These are phyloP conservation scores for Malassezia slooffiae DNA, from an alignment of 1,284 basidiomycete genomes.

Conservation along the genomic window DNA sequence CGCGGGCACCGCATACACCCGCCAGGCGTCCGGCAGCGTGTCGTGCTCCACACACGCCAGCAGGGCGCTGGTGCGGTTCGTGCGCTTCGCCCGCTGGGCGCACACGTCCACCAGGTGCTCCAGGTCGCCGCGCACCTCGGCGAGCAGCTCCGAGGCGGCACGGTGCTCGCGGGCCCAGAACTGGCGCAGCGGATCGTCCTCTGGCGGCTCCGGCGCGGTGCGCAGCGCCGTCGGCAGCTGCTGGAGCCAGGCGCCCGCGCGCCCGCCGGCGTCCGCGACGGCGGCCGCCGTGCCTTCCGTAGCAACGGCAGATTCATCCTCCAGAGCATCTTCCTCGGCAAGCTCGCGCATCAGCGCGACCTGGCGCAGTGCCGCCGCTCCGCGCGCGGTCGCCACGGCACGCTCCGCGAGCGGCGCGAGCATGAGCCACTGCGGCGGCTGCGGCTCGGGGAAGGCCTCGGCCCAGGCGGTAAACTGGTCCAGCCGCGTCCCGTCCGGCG, in stretches of 20 bases:
- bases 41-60: conserved; percentile 32
- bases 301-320: not conserved
- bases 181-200: conserved; percentile 28
- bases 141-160: conserved; percentile 23
- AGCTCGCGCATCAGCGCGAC: conserved; percentile 37
- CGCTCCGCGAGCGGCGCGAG: conserved; percentile 41
- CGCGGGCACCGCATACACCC: conserved; percentile 24
- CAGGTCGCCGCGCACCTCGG: conserved; percentile 27
- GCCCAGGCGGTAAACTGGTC: conserved; percentile 40
- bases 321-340: conserved; percentile 4
- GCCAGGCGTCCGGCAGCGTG: conserved; percentile 30
- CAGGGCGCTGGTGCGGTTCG: conserved; percentile 33
- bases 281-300: not conserved
- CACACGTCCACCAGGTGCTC: conserved; percentile 28
- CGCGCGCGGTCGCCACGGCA: conserved; percentile 37
- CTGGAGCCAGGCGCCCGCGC: not conserved
- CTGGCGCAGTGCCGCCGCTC: conserved; percentile 29
- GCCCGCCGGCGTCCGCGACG: not conserved
- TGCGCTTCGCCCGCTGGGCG: conserved; percentile 28
- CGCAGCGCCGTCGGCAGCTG: not conserved
- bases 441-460: conserved; percentile 37
- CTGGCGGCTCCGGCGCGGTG: conserved; percentile 21
- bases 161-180: conserved; percentile 44
- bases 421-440: conserved; percentile 42
- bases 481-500: conserved; percentile 42